These are phyloP conservation scores for Eucalyptus sp. DNA, from an alignment of 345 rosid species.

Conservation along the genomic window DNA sequence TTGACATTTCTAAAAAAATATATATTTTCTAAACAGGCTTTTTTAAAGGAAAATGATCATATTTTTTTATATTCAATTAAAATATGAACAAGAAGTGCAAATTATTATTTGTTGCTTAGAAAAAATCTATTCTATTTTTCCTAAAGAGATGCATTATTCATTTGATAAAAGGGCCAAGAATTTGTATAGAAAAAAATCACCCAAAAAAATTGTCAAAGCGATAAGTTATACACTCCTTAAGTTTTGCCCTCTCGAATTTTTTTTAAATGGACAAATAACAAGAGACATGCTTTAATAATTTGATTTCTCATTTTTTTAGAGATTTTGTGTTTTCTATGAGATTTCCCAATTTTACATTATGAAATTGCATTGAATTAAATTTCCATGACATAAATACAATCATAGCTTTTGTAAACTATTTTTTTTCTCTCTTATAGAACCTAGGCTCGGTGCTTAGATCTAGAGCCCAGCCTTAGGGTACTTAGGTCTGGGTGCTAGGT, in stretches of 20 bases:
- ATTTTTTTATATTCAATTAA: not conserved
- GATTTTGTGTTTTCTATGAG: not conserved
- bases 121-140: not conserved
- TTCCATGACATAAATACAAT: not conserved
- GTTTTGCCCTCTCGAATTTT: not conserved
- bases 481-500: rapidly evolving
- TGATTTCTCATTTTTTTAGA: not conserved
- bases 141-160: not conserved
- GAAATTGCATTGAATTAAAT: not conserved
- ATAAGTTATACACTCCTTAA: rapidly evolving
- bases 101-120: not conserved
- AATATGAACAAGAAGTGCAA: not conserved
- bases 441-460: not conserved
- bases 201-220: rapidly evolving
- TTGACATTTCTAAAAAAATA: not conserved
- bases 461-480: rapidly evolving
- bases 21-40: not conserved
- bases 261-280: not conserved
- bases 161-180: not conserved
- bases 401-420: not conserved
- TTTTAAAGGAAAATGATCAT: not conserved
- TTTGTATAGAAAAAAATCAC: too few relatives aligned
- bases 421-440: not conserved
- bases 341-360: not conserved
- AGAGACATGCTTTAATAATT: not conserved